phyloP scores from a whole-genome alignment of 2,329 filamentous ascomycete species.

The Neofusicoccum ribis region DNA sequence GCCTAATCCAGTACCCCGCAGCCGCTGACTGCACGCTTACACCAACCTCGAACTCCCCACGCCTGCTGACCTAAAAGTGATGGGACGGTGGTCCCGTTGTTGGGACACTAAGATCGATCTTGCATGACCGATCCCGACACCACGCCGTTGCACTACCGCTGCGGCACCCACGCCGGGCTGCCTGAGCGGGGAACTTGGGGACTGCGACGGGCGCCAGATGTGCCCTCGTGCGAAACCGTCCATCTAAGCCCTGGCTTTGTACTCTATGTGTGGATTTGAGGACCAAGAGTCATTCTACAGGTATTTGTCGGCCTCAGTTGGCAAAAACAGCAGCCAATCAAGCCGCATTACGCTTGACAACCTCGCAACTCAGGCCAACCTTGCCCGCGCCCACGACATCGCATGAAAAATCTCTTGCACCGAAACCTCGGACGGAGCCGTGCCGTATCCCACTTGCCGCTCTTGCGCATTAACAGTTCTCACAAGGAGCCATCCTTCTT shows the following conservation, averaged over 20 bases:
- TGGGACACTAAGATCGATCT: conserved; percentile 11
- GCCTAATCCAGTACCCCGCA: background rate
- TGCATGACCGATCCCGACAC: background rate
- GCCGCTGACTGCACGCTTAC: background rate
- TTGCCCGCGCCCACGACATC: background rate
- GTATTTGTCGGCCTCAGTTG: no score
- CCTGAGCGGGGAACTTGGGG: no score
- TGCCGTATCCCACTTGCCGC: background rate
- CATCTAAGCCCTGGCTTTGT: no score
- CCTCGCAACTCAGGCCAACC: background rate
- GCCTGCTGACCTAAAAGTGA: background rate
- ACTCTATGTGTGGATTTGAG: no score
- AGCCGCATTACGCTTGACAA: background rate
- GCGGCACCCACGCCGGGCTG: no score
- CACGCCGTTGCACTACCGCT: background rate
- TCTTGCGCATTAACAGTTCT: background rate
- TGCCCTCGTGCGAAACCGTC: no score
- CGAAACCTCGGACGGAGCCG: background rate
- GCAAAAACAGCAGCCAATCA: background rate
- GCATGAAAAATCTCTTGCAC: background rate
- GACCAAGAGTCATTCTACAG: no score
- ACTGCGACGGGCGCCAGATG: no score
- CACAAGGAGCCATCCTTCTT: background rate
- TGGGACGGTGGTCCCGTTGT: background rate
- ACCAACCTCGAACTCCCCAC: no score